These are phyloP conservation scores for Biscutella laevigata DNA, from an alignment of 441 rosid species.

Conservation along the genomic window DNA sequence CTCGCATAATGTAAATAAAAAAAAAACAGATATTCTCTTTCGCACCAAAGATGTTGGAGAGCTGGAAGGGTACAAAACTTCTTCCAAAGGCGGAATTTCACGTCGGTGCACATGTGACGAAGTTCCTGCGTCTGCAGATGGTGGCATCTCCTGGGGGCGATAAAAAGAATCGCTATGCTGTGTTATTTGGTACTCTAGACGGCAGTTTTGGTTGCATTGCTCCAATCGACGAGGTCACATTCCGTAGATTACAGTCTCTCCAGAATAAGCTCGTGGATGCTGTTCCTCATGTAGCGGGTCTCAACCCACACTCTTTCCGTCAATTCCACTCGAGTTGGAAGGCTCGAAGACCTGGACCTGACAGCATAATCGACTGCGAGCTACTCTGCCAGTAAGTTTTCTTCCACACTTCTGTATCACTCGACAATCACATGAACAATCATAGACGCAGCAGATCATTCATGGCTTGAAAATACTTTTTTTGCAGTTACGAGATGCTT, in stretches of 20 bases:
- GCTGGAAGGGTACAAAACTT: conserved; percentile 98
- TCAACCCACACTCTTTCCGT: conserved; percentile 89
- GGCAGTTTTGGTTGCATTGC: conserved; percentile 95
- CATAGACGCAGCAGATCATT: background rate
- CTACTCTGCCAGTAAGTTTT: conserved; percentile 78
- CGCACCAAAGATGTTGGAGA: conserved; percentile 94
- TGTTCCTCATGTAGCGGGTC: conserved; percentile 90
- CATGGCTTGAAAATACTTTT: background rate
- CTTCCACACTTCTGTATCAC: conserved; percentile 5
- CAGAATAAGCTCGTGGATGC: conserved; percentile 88
- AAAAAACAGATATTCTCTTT: conserved; percentile 71
- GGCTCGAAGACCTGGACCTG: conserved; percentile 93
- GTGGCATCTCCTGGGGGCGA: conserved; percentile 63
- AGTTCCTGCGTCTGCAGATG: conserved; percentile 88
- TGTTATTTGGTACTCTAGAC: conserved; percentile 83
- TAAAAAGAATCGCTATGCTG: conserved; percentile 86
- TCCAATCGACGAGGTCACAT: conserved; percentile 92
- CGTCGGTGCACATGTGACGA: conserved; percentile 80
- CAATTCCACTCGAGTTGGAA: conserved; percentile 74
- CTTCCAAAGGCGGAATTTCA: conserved; percentile 96
- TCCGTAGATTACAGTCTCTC: conserved; percentile 85
- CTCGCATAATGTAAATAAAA: too few species aligned
- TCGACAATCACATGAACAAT: background rate
- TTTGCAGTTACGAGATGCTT: conserved; percentile 86
- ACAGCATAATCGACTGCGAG: conserved; percentile 90